Conservation (phyloP, 148 eudicot species). For the Cornus suecica region DNA sequence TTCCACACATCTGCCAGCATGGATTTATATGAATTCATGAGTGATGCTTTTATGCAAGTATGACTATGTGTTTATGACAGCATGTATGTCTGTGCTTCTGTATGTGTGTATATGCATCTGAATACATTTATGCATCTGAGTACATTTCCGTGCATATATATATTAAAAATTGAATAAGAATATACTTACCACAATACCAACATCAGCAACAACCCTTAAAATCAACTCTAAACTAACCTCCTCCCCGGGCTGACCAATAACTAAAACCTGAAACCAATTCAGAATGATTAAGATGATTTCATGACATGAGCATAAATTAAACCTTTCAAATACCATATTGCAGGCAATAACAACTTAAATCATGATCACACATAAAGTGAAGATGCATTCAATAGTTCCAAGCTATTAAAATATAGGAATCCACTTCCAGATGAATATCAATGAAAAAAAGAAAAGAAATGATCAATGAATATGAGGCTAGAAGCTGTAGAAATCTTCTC, state of each 20-base stretch:
- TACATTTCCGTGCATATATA: not conserved
- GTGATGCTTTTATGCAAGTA: not conserved
- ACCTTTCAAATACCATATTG: too few relatives aligned
- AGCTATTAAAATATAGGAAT: not conserved
- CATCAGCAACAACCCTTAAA: constrained; percentile 95
- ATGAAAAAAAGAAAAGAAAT: not conserved
- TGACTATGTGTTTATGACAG: too few relatives aligned
- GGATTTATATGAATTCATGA: not conserved
- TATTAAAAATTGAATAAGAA: not conserved
- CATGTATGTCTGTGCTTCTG: not conserved
- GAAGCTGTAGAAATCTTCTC: not conserved
- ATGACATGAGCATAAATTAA: not conserved
- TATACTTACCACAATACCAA: constrained; percentile 87
- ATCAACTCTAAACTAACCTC: constrained; percentile 92
- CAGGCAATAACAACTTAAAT: not conserved
- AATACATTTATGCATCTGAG: not conserved
- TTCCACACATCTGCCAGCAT: not conserved
- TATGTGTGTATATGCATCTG: not conserved
- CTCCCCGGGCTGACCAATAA: constrained; percentile 87
- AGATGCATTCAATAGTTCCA: not conserved
- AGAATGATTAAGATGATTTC: not conserved
- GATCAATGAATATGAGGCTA: not conserved
- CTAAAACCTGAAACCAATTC: constrained; percentile 58
- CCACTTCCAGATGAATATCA: not conserved
- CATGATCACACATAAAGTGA: not conserved